Base-by-base conservation (phyloP, 805 yeast genomes). In the Jamesozyma rosinii region DNA sequence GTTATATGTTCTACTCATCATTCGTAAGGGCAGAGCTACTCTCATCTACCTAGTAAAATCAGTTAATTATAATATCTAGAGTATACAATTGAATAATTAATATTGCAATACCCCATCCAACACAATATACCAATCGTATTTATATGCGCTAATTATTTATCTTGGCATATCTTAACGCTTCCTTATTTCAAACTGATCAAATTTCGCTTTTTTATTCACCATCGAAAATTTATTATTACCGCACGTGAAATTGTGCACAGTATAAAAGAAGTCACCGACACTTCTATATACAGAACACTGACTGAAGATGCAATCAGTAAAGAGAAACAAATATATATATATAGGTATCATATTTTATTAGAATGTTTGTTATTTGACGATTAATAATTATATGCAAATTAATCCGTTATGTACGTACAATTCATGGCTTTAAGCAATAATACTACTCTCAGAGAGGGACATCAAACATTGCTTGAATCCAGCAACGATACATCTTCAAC, bases 401-500 rank as follows among this genome's bases (percentile, higher is more conserved):
- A 24, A 24, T 24, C 11, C 11, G 10, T 11, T 24, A 11, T 24
- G 11, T 24, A 24, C 11, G 29, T 24, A 8, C 29, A 24, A 6
- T 24, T 24, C 10, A 24, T 24, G 29, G 29, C 6, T 11, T 11
- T 11, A 24, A 24, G 29, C 11, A 24, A 11, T 24, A 24, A 24
- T 24, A 11, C 29, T 24, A 8, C 11, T 24, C 35, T n/a, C 18
- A 32, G 15, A n/a, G 19, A 31, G 70, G 69, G 31, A 64, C 70
- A 30, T 68, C 73, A 61, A 90, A 90, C 21, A 86, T 88, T 1
- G 92, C 97, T 66, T 92, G 98, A 44, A 92, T 67, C 98, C 98
- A 92, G 46, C 88, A 85, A 56, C 98, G 72, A 61, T 86, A 92
- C 98, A 92, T 92, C 65, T 92, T 92, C 50, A 92, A 67, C 62